Base-by-base conservation (phyloP, 169 alveolate genomes). In the Babesia bigemina region DNA sequence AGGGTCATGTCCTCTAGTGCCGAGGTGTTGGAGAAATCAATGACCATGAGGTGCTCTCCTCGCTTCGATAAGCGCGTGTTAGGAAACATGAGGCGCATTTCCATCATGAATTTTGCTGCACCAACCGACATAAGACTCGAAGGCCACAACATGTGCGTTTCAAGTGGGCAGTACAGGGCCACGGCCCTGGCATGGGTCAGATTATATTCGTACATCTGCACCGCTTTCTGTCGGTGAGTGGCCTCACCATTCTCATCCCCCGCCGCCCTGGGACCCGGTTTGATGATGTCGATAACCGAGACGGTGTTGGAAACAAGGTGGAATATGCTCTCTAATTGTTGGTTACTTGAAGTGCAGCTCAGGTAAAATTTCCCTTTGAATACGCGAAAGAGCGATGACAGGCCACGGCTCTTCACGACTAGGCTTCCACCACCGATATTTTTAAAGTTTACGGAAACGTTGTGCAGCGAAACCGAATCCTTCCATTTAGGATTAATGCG, bases 11-110 rank as follows among this genome's bases (percentile, higher is more conserved):
- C 57, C 7, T 67, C 57, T 2, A 50, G n/a, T 24, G 65, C 76
- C 19, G 76, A 47, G n/a, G 36, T 67, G 29, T 67, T 67, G 33
- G 76, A 67, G 39, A 67, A 67, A 44, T 67, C 76, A 26, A 67
- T 22, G 19, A 67, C 65, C 24, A 55, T 49, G 22, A 67, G 22
- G 10, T 63, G 50, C 0, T 67, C 29, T 9, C 76, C 76, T 29
- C 76, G 12, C 14, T 26, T 50, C 9, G 65, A 67, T 8, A 67
- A n/a, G 29, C 45, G 50, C 21, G 76, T 67, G 21, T 36, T 67
- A 19, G 76, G 76, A 36, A 67, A 55, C 56, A 28, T 67, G 10
- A 49, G 42, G 56, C n/a, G 29, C 10, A 55, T 58, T 9, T 67
- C 65, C 14, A 7, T 50, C 21, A 9, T 14, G 53, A 67, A 67